phyloP scores from a whole-genome alignment of 108 stramenopile genomes.

The Epithemia pelagica region DNA sequence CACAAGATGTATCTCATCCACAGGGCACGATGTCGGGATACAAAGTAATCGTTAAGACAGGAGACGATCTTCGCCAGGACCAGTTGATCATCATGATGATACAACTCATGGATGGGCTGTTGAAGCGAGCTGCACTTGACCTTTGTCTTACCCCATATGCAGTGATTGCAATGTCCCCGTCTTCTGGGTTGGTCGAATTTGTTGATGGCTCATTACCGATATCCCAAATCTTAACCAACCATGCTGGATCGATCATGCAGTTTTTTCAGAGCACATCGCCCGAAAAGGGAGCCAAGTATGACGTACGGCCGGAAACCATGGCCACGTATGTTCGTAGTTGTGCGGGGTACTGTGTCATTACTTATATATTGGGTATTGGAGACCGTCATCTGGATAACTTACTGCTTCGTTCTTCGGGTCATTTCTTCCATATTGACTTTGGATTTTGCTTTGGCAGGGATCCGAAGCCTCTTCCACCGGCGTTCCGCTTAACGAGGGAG shows the following conservation, averaged over 20 bases:
- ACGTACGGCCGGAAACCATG: constrained; percentile 72
- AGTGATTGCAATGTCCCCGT: constrained; percentile 89
- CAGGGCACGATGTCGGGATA: constrained; percentile 19
- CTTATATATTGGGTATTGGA: constrained; percentile 90
- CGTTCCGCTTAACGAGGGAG: constrained; percentile 86
- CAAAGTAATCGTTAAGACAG: constrained; percentile 96
- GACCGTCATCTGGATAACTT: constrained; percentile 86
- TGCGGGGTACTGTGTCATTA: constrained; percentile 99
- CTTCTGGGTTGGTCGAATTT: constrained; percentile 93
- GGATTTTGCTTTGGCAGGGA: constrained; percentile 85
- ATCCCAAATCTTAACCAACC: constrained; percentile 80
- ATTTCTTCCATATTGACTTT: constrained; percentile 86
- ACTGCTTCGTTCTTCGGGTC: constrained; percentile 63
- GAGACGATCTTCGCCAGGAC: constrained; percentile 98
- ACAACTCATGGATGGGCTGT: constrained; percentile 92
- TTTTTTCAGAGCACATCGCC: constrained; percentile 67
- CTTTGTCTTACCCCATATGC: constrained; percentile 66
- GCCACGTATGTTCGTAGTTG: constrained; percentile 90
- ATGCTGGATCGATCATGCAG: constrained; percentile 73
- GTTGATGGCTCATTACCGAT: constrained; percentile 88
- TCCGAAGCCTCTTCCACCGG: constrained; percentile 93
- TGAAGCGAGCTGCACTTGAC: constrained; percentile 94
- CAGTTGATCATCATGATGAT: constrained; percentile 97
- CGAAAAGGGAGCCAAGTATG: constrained; percentile 60
- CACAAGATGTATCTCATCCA: background rate